Base-by-base conservation (phyloP, 768 basidiomycete genomes). In the Pulveroboletus sp. region DNA sequence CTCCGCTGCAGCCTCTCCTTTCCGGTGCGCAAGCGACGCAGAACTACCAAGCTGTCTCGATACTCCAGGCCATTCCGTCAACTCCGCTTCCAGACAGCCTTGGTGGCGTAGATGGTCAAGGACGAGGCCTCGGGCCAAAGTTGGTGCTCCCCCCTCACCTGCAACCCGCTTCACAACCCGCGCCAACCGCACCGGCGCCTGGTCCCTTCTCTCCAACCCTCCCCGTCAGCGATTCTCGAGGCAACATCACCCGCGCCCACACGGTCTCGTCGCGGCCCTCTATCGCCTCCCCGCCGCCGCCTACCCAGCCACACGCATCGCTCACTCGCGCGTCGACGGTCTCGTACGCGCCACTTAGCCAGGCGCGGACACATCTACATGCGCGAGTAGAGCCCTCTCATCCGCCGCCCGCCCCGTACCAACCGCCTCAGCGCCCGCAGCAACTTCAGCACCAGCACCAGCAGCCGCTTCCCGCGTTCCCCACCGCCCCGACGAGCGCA, bases 381-480 rank as follows among this genome's bases (percentile, higher is more conserved):
- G 23, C 23, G 0, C 59, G 50, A 5, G 44, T 53, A 2, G 17
- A 32, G 29, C 54, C 34, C 23, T 49, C 40, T 2, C 55, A 56
- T 36, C 38, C 39, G 3, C 55, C 45, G n/a, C n/a, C n/a, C n/a
- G n/a, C n/a, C n/a, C n/a, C n/a, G n/a, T n/a, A n/a, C n/a, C n/a
- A n/a, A n/a, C n/a, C n/a, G 38, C 51, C 42, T 45, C 57, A 37
- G 10, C 62, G 43, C 40, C 53, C 39, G 26, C 64, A 58, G 51
- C n/a, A n/a, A n/a, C n/a, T 52, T 64, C 31, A 50, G 53, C 12
- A 36, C 56, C n/a, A n/a, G n/a, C n/a, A n/a, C n/a, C n/a, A n/a
- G n/a, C n/a, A n/a, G 42, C 34, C 68, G 27, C 64, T 87, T 6
- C 79, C 85, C 0, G 75, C 76, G 44, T 87, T 89, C 67, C 87